A percentile compares a stretch with the other conserved stretches of the same genome.
Evolutionary conservation across 2,329 filamentous ascomycete genomes (phyloP).

Genomic region (Aureobasidium leucospermi): DNA sequence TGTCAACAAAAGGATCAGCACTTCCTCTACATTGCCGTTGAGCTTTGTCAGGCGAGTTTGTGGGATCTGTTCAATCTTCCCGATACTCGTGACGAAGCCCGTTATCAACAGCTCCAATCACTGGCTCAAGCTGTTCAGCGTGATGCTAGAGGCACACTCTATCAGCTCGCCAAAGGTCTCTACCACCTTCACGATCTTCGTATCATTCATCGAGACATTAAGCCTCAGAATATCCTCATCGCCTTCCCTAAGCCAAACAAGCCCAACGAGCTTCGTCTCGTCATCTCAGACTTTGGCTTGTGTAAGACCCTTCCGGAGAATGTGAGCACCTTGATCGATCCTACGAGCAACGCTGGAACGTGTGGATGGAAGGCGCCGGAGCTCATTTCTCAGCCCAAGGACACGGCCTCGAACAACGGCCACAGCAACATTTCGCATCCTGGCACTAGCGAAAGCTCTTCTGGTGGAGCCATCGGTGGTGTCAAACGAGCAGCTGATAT

Average conservation of each 20-base stretch:
- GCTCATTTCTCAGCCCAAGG: slow-evolving; percentile 58
- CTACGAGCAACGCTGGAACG: slow-evolving; percentile 88
- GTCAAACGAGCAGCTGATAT: slow-evolving; percentile 96
- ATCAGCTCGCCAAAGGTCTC: slow-evolving; percentile 84
- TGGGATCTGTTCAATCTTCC: slow-evolving; percentile 82
- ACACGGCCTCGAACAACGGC: slow-evolving; percentile 36
- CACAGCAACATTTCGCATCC: slow-evolving; percentile 38
- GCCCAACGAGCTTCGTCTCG: slow-evolving; percentile 39
- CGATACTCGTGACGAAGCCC: slow-evolving; percentile 33
- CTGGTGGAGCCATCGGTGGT: slow-evolving; percentile 45
- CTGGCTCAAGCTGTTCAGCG: slow-evolving; percentile 65
- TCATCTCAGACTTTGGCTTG: slow-evolving; percentile 95
- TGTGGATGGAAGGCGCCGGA: slow-evolving; percentile 96
- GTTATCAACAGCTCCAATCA: slow-evolving; percentile 34
- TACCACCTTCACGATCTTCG: slow-evolving; percentile 83
- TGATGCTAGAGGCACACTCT: slow-evolving; percentile 71
- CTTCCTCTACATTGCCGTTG: slow-evolving; percentile 93
- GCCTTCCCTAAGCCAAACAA: slow-evolving; percentile 56
- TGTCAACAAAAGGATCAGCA: slow-evolving; percentile 81
- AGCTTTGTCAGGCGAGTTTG: slow-evolving; percentile 87
- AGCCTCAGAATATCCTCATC: slow-evolving; percentile 95
- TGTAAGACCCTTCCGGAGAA: slow-evolving; percentile 96
- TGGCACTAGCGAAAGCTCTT: slow-evolving; percentile 54
- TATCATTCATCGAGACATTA: slow-evolving; percentile 94
- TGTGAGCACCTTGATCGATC: slow-evolving; percentile 89